These are phyloP conservation scores for Tuber umbilicatum DNA, from an alignment of 495 filamentous ascomycete genomes.

Conservation along the genomic window DNA sequence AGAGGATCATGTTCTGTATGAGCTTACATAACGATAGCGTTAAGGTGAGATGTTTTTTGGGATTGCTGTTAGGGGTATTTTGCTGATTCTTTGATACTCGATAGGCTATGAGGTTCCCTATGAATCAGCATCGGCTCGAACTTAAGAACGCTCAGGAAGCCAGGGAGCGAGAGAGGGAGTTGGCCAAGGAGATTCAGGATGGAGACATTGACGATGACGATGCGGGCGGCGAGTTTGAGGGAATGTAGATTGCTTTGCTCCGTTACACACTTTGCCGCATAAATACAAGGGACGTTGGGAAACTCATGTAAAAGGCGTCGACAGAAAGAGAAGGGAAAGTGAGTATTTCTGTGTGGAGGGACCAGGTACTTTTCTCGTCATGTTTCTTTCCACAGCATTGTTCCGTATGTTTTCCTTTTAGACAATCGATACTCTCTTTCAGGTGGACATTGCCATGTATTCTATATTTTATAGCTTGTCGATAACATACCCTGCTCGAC, in stretches of 20 bases:
- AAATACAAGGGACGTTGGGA: background rate
- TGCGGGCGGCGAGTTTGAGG: slow-evolving; percentile 93
- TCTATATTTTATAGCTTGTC: background rate
- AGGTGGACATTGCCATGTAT: background rate
- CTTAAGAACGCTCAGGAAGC: slow-evolving; percentile 97
- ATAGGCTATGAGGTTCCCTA: slow-evolving; percentile 95
- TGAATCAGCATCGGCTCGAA: slow-evolving; percentile 98
- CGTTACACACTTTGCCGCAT: background rate
- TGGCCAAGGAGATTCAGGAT: slow-evolving; percentile 98
- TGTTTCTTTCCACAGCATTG: slow-evolving; percentile 1
- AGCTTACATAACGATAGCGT: slow-evolving; percentile 93
- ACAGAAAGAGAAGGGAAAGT: background rate
- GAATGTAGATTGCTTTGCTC: slow-evolving; percentile 58
- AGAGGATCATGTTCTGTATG: slow-evolving; percentile 85
- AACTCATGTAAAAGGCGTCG: background rate
- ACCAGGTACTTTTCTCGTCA: background rate
- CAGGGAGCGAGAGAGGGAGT: slow-evolving; percentile 85
- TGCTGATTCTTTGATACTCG: slow-evolving; percentile 11
- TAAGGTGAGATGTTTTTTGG: slow-evolving; percentile 58
- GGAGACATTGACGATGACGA: slow-evolving; percentile 97
- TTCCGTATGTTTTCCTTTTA: background rate
- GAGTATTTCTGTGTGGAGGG: background rate
- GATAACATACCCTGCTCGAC: background rate
- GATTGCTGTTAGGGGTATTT: slow-evolving; percentile 3
- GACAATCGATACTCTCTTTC: slow-evolving; percentile 4